Evolutionary conservation across 202 grass and related monocot species (phyloP).

Genomic region (Alloteropsis angusta): DNA sequence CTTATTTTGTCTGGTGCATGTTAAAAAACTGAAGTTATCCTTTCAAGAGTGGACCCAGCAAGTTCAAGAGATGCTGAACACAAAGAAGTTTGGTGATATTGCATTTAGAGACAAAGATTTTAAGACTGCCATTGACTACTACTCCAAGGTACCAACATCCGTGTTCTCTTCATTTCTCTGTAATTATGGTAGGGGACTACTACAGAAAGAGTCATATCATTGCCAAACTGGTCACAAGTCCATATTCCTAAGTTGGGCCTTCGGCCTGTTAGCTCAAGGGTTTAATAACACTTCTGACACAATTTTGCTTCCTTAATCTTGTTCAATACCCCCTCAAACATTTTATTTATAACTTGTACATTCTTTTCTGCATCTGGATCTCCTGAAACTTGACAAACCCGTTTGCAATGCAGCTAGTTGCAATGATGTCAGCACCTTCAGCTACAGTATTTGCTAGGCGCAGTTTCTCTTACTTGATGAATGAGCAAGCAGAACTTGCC

Average conservation of each 20-base stretch:
- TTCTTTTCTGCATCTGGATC: background rate
- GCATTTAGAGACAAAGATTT: slow-evolving; percentile 99
- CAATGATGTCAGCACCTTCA: slow-evolving; percentile 85
- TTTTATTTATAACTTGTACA: background rate
- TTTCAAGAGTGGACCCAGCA: slow-evolving; percentile 99
- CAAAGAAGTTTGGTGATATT: slow-evolving; percentile 98
- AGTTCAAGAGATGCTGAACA: slow-evolving; percentile 99
- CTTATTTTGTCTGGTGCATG: slow-evolving; percentile 36
- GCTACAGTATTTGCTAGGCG: slow-evolving; percentile 86
- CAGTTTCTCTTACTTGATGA: slow-evolving; percentile 93
- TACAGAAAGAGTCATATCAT: background rate
- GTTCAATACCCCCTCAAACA: background rate
- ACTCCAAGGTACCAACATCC: slow-evolving; percentile 70
- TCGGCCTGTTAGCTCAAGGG: background rate
- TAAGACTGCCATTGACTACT: slow-evolving; percentile 95
- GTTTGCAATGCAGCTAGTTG: slow-evolving; percentile 58
- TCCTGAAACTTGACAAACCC: slow-evolving; percentile 1
- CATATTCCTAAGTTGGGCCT: background rate
- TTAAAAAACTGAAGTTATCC: slow-evolving; percentile 72
- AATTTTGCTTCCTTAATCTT: background rate
- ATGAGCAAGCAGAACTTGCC: slow-evolving; percentile 84
- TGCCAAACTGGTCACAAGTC: background rate
- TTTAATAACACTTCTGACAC: background rate
- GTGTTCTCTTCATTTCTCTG: background rate
- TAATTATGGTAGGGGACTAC: background rate